Evolutionary conservation across 495 filamentous ascomycete species (phyloP).

Genomic region (Aspergillus cavernicola): DNA sequence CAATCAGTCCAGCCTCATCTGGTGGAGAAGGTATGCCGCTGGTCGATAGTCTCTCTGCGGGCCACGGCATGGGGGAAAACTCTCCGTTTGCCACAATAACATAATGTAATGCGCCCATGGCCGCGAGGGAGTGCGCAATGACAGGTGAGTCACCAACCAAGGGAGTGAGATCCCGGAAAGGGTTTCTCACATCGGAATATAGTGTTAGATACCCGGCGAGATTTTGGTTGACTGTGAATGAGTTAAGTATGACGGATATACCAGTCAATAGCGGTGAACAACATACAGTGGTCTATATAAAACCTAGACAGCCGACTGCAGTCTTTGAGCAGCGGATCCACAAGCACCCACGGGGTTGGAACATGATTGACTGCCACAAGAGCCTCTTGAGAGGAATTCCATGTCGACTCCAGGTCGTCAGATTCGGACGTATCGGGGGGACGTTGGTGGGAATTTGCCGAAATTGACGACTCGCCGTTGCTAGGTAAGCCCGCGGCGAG

Average conservation of each 20-base stretch:
- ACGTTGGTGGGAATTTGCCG: neutral
- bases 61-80: conserved; percentile 36
- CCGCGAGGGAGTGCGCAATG: conserved; percentile 35
- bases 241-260: conserved; percentile 1
- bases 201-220: conserved; percentile 35
- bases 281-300: conserved; percentile 43
- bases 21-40: conserved; percentile 19
- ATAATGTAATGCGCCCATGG: conserved; percentile 43
- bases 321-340: conserved; percentile 44
- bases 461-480: neutral
- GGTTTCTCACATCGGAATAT: conserved; percentile 39
- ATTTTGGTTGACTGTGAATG: conserved; percentile 31
- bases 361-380: conserved; percentile 11
- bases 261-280: neutral
- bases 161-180: conserved; percentile 38
- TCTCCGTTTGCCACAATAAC: conserved; percentile 35
- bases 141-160: conserved; percentile 39
- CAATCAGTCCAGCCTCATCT: conserved; percentile 28
- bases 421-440: neutral
- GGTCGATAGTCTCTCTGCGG: conserved; percentile 20
- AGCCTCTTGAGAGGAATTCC: conserved; percentile 12
- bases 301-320: conserved; percentile 32
- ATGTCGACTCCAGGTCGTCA: conserved; percentile 12
- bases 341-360: conserved; percentile 32
- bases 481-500: neutral